phyloP scores from a whole-genome alignment of 2,329 filamentous ascomycete species.

The Microsporum ferrugineum region DNA sequence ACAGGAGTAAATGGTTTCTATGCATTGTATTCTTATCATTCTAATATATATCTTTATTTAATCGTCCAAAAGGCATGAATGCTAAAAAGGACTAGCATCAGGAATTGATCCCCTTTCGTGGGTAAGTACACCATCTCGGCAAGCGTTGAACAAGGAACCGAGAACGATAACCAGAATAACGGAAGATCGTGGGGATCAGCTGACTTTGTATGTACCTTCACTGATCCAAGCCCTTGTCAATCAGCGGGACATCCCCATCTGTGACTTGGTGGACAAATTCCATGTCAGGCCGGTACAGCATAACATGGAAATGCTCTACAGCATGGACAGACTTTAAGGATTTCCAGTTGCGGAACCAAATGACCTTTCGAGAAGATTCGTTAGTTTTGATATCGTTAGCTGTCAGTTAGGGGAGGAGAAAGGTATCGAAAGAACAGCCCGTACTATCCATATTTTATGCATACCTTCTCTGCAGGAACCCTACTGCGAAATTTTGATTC shows the following conservation, averaged over 20 bases:
- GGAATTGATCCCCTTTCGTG: no score
- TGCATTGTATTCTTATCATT: no score
- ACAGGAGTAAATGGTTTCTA: no score
- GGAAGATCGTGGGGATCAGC: not conserved
- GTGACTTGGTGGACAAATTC: constrained; percentile 61
- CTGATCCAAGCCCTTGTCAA: constrained; percentile 29
- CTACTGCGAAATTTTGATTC: constrained; percentile 46
- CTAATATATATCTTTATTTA: no score
- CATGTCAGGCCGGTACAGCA: constrained; percentile 60
- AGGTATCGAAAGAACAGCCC: no score
- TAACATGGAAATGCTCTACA: constrained; percentile 47
- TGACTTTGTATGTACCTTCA: not conserved
- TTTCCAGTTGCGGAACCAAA: constrained; percentile 57
- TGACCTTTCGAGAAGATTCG: constrained; percentile 32
- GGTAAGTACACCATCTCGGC: no score
- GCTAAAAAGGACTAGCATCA: no score
- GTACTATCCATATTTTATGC: constrained; percentile 9
- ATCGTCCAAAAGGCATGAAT: no score
- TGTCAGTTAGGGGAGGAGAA: not conserved
- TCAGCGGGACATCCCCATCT: constrained; percentile 58
- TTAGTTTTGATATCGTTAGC: not conserved
- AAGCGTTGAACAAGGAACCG: not conserved
- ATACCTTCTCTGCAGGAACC: constrained; percentile 33
- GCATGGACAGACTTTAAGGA: constrained; percentile 49
- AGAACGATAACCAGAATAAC: not conserved